Conservation (phyloP, 495 filamentous ascomycete genomes). For the Penicillium egyptiacum region DNA sequence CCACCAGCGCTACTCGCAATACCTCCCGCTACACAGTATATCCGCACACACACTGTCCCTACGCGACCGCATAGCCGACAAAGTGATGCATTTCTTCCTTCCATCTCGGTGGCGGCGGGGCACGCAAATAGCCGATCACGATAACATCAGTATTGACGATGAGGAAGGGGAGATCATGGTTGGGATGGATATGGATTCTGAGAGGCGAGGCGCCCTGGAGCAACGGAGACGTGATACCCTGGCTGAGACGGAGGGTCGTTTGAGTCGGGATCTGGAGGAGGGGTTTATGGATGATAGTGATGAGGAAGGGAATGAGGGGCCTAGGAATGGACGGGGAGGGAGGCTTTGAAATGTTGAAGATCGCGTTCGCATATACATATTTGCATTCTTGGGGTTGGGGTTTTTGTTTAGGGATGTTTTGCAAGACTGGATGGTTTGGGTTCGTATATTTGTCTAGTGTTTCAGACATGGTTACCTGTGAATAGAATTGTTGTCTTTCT, state of each 20-base stretch:
- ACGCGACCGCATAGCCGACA: conserved; percentile 59
- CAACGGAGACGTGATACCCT: conserved; percentile 39
- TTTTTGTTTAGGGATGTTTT: not conserved
- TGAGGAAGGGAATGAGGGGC: conserved; percentile 47
- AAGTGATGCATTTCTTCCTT: conserved; percentile 54
- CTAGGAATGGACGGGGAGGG: conserved; percentile 1
- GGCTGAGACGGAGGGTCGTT: conserved; percentile 51
- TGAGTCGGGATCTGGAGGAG: conserved; percentile 81
- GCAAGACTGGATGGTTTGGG: not conserved
- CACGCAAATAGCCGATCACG: conserved; percentile 51
- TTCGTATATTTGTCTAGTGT: not conserved
- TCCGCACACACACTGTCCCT: conserved; percentile 60
- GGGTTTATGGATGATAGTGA: conserved; percentile 84
- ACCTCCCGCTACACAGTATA: conserved; percentile 65
- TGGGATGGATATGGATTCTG: conserved; percentile 54
- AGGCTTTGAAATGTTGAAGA: conserved; percentile 5
- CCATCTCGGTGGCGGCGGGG: conserved; percentile 55
- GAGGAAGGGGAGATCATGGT: conserved; percentile 66
- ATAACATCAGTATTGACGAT: conserved; percentile 63
- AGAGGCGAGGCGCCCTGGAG: conserved; percentile 51
- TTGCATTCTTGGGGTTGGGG: not conserved
- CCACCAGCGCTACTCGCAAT: conserved; percentile 69
- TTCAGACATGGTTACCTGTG: not conserved
- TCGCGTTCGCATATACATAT: not conserved
- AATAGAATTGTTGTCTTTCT: not conserved